Percentiles rank a stretch among this genome's conserved stretches.
These are phyloP conservation scores for Chenopodium berlandieri DNA, from an alignment of 148 eudicot genomes.

Conservation along the genomic window DNA sequence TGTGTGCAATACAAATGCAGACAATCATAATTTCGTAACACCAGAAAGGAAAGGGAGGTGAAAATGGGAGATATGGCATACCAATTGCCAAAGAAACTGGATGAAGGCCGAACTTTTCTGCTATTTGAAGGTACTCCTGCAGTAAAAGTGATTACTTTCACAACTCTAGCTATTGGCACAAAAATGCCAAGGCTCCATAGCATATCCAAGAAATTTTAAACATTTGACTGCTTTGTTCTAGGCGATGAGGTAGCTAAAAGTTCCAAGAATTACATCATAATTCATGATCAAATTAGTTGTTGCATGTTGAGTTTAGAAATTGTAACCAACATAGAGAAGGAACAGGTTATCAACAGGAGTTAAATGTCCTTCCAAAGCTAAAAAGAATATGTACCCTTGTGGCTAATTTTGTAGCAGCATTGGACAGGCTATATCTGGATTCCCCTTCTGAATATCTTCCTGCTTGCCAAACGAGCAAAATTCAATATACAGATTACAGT, in stretches of 20 bases:
- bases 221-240: not conserved
- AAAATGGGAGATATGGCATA: slow-evolving; percentile 24
- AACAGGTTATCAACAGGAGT: not conserved
- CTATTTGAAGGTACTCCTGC: slow-evolving; percentile 74
- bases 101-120: slow-evolving; percentile 59
- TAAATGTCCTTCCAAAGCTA: not conserved
- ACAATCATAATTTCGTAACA: not conserved
- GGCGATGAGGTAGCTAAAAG: not conserved
- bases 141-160: slow-evolving; percentile 3
- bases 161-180: not conserved
- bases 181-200: not conserved
- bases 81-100: slow-evolving; percentile 87
- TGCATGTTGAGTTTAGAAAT: not conserved
- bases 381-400: slow-evolving; percentile 40
- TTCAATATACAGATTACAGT: not conserved
- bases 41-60: not conserved
- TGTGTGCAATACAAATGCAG: not conserved
- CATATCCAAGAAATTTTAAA: not conserved
- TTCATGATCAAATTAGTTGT: not conserved
- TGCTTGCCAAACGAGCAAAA: slow-evolving; percentile 22
- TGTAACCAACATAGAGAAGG: not conserved
- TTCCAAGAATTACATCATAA: not conserved
- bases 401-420: slow-evolving; percentile 41
- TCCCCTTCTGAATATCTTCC: slow-evolving; percentile 88
- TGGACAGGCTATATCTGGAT: slow-evolving; percentile 76